phyloP scores from a whole-genome alignment of 305 asterid species.

The Rubia tinctorum region DNA sequence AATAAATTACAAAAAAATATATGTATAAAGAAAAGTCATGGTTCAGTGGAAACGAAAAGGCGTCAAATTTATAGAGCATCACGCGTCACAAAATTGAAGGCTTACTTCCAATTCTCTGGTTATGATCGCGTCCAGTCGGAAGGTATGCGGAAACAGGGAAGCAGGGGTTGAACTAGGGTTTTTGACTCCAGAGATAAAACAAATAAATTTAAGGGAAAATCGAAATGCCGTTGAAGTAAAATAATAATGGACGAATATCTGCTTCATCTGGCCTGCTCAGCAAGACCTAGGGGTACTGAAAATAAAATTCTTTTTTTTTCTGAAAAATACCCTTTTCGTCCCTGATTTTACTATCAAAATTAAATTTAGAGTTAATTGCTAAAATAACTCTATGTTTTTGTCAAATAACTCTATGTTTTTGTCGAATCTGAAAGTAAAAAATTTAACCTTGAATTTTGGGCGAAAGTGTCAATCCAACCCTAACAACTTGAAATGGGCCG shows the following conservation, averaged over 20 bases:
- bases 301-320: too few species aligned
- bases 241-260: neutral
- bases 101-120: conserved; percentile 11
- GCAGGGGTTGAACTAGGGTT: conserved; percentile 37
- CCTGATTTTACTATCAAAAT: too few species aligned
- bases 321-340: too few species aligned
- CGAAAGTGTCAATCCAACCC: too few species aligned
- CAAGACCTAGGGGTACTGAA: neutral
- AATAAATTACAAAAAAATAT: neutral
- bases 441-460: too few species aligned
- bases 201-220: neutral
- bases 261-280: neutral
- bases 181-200: neutral
- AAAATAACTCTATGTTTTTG: too few species aligned
- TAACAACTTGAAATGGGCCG: too few species aligned
- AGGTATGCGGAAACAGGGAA: conserved; percentile 7
- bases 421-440: too few species aligned
- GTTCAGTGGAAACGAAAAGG: neutral
- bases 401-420: too few species aligned
- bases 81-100: neutral
- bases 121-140: conserved; percentile 15
- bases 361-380: too few species aligned
- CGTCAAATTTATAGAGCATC: neutral
- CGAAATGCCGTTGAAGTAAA: neutral
- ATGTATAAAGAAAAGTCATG: neutral